Evolutionary conservation across 176 grass and related monocot species (phyloP), one percentile per base, ranked within the genome.

Genomic region (Raddia guianensis): DNA sequence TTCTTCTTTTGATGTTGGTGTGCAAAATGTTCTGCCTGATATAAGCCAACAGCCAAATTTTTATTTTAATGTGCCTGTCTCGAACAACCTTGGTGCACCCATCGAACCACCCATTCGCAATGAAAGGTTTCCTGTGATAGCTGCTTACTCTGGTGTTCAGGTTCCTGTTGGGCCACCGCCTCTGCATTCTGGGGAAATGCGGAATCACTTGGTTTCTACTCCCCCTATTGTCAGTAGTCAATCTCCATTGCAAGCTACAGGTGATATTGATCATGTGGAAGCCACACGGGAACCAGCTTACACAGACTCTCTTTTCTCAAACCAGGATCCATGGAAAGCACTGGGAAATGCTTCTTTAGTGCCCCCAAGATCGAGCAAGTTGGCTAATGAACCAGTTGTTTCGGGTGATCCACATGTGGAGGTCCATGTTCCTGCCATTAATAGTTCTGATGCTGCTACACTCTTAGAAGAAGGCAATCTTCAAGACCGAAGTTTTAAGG

Each of bases 241-340:
- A 79, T 53, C 82, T 56, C 77, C 52, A 66, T 84, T 82, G 57
- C 73, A 84, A 46, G 70, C 32, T 72, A 49, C 77, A 47, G 40
- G 68, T 79, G 65, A 63, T 49, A 79, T 76, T 82, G 87, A 79
- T 57, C 61, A 0, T 61, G 58, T 87, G 33, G 73, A 70, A 58
- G 58, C 19, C 77, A 69, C 82, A 72, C 78, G 16, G 34, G 94
- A 94, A 84, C 75, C 81, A 78, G 63, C 79, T 74, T 85, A 84
- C 19, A 72, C 85, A n/a, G 87, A 86, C 55, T 91, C 87, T 83
- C 78, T 94, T 74, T 97, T 94, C 82, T 94, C 89, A 70, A 93
- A 90, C 63, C 89, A 90, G 54, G 91, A 94, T 86, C 94, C 89
- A 64, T 94, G 88, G 83, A 90, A 91, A 61, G 77, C 80, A 85